Base-by-base conservation (phyloP, 2,329 filamentous ascomycete genomes). In the Magnaporthiopsis incrustans region DNA sequence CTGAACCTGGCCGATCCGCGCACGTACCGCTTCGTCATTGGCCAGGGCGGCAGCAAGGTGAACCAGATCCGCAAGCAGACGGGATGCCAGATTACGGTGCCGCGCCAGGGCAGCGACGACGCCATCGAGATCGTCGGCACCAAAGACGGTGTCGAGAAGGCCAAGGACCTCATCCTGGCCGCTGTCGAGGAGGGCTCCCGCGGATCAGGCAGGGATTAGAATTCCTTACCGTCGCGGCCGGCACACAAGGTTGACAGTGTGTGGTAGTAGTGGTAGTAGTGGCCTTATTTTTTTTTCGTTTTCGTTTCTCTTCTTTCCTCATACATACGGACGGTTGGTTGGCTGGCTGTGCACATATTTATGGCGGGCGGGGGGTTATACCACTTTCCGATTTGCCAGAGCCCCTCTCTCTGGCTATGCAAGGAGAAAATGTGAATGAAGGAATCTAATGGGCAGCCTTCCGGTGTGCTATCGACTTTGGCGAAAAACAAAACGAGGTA, bases 11-110 rank as follows among this genome's bases (percentile, higher is more conserved):
- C 94, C 0, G 94, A 99, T 73, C 91, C 95, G 14, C 87, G 85
- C 70, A 92, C 91, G 60, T 97, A 97, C 81, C 87, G 94, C 67
- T 90, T 90, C 68, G 91, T 99, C 61, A 92, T 99, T 69, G 95
- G 95, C 5, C 88, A 89, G 68, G 90, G 89, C 66, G 95, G 95
- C 65, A 90, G 86, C 75, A 94, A 94, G 77, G 96, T 99, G 75
- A 97, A 97, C 77, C 81, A 86, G 57, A 97, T 99, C 74, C 88
- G 95, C 70, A 92, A 91, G 79, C 87, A 95, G 80, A 97, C 92
- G 62, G 91, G 90, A 64, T 97, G 93, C 77, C 92, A 90, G 78
- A 96, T 99, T 74, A 92, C 93, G 68, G 94, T 99, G 57, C 95
- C 95, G 27, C 88, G 91, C 71, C 90, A 96, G 76, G 80, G 79